phyloP scores from a whole-genome alignment of 768 basidiomycete genomes.

The Podaxis sp. region DNA sequence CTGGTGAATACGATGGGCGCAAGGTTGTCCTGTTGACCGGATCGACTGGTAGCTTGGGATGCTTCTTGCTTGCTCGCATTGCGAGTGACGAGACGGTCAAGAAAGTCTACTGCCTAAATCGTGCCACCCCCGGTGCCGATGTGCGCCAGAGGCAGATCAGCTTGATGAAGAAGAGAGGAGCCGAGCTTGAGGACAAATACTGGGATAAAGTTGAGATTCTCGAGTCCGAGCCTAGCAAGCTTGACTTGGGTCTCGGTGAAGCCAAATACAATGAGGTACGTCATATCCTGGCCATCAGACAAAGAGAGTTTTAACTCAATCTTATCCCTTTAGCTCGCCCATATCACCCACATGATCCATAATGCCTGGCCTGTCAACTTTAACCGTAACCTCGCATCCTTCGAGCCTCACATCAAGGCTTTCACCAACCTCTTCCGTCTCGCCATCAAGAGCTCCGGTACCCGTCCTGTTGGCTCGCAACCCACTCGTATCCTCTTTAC shows the following conservation, averaged over 20 bases:
- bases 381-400: conserved; percentile 39
- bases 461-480: conserved; percentile 32
- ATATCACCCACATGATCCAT: conserved; percentile 31
- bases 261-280: conserved; percentile 27
- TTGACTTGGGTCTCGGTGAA: conserved; percentile 26
- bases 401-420: conserved; percentile 39
- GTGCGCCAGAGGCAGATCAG: conserved; percentile 27
- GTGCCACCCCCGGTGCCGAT: conserved; percentile 20
- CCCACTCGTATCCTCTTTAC: conserved; percentile 32
- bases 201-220: conserved; percentile 32
- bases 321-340: conserved; percentile 18
- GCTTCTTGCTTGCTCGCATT: conserved; percentile 32
- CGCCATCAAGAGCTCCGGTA: conserved; percentile 33
- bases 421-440: conserved; percentile 23
- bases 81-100: conserved; percentile 22
- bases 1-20: conserved; percentile 5
- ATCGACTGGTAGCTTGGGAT: conserved; percentile 40
- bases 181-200: conserved; percentile 20
- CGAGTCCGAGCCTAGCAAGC: conserved; percentile 27
- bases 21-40: conserved; percentile 38
- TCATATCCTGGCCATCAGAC: neutral
- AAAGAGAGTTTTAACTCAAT: neutral
- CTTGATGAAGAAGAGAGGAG: conserved; percentile 31
- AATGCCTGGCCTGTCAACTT: conserved; percentile 49
- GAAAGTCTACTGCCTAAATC: conserved; percentile 35